These are phyloP conservation scores for Neoboletus subvelutipes DNA, from an alignment of 768 basidiomycete species.

Conservation along the genomic window DNA sequence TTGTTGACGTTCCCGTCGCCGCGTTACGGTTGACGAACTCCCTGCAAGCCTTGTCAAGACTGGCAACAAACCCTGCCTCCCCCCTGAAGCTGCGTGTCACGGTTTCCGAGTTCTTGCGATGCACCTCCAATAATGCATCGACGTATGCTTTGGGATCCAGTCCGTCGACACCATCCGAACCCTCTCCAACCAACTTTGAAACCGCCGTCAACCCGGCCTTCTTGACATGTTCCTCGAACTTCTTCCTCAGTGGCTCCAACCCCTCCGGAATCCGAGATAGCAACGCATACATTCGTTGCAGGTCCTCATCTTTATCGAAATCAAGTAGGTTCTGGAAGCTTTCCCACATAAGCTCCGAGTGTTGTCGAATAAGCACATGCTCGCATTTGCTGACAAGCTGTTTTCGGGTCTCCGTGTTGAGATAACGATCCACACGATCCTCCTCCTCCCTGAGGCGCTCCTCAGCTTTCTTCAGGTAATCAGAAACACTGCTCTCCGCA, in stretches of 20 bases:
- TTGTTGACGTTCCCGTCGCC: constrained; percentile 78
- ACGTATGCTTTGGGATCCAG: constrained; percentile 94
- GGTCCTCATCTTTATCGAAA: constrained; percentile 91
- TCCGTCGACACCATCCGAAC: constrained; percentile 51
- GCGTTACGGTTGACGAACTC: constrained; percentile 94
- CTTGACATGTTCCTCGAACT: constrained; percentile 96
- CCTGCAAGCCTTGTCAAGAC: constrained; percentile 91
- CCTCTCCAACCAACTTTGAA: constrained; percentile 61
- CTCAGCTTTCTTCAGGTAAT: constrained; percentile 95
- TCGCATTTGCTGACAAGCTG: constrained; percentile 82
- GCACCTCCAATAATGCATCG: constrained; percentile 87
- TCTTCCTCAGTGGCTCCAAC: constrained; percentile 85
- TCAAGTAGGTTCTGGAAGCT: constrained; percentile 89
- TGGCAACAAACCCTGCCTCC: constrained; percentile 91
- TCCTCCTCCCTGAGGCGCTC: constrained; percentile 92
- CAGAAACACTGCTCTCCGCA: constrained; percentile 83
- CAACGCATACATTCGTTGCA: constrained; percentile 94
- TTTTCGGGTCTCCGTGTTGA: constrained; percentile 87
- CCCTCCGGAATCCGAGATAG: constrained; percentile 88
- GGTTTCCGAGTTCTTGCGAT: constrained; percentile 87
- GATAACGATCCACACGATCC: constrained; percentile 90
- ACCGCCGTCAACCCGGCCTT: constrained; percentile 81
- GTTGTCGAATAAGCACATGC: constrained; percentile 85
- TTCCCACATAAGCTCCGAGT: constrained; percentile 84
- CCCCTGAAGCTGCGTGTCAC: constrained; percentile 87